phyloP scores from a whole-genome alignment of 805 yeast genomes.

The Kluyveromyces siamensis region DNA sequence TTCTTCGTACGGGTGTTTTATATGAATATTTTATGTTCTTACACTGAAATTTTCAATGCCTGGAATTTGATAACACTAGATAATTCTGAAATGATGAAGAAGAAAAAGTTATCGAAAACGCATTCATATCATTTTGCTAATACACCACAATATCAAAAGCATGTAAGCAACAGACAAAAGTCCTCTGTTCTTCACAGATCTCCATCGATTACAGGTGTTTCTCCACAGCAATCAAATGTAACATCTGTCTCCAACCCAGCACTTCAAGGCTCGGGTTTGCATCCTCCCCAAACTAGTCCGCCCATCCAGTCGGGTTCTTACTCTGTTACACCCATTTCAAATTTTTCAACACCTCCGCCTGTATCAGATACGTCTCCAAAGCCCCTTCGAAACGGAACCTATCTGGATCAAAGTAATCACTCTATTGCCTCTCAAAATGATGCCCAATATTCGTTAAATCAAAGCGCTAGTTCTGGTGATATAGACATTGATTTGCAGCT shows the following conservation, averaged over 20 bases:
- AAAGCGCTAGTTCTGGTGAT: slow-evolving; percentile 9
- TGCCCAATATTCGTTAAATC: not conserved
- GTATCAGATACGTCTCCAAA: slow-evolving; percentile 4
- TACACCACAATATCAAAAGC: not conserved
- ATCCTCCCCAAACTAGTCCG: not conserved
- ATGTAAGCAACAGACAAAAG: not conserved
- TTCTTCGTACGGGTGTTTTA: slow-evolving; percentile 58
- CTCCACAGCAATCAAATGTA: not conserved
- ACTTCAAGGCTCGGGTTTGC: not conserved
- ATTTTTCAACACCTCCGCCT: slow-evolving; percentile 9
- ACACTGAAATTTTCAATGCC: slow-evolving; percentile 61
- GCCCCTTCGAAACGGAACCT: not conserved
- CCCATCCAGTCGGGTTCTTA: not conserved
- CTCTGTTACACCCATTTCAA: slow-evolving; percentile 1
- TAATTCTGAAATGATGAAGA: slow-evolving; percentile 3
- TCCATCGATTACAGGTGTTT: not conserved
- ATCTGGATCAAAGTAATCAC: not conserved
- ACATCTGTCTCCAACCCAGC: not conserved
- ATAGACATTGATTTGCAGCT: slow-evolving; percentile 58
- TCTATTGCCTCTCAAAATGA: not conserved
- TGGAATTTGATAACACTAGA: slow-evolving; percentile 32
- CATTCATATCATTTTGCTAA: slow-evolving; percentile 3
- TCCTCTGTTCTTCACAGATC: not conserved
- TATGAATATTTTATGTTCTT: slow-evolving; percentile 50
- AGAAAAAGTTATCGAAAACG: slow-evolving; percentile 7